Conservation (phyloP, 1,284 basidiomycete genomes). For the Cutaneotrichosporon mucoides region DNA sequence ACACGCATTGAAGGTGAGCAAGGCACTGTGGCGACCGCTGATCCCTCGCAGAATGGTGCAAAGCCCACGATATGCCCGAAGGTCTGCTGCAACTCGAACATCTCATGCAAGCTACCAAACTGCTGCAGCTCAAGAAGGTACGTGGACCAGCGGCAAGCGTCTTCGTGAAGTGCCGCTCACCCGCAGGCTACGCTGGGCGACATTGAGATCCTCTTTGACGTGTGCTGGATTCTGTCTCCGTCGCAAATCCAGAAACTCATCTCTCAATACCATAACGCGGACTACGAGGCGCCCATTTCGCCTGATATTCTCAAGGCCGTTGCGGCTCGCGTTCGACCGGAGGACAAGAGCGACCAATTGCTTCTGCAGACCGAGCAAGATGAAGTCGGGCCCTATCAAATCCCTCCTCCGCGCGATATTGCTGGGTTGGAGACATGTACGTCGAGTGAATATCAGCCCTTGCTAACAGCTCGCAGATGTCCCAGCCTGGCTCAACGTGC, state of each 20-base stretch:
- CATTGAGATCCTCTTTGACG: slow-evolving; percentile 98
- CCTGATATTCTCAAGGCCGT: slow-evolving; percentile 96
- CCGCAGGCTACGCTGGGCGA: slow-evolving; percentile 77
- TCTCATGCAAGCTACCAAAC: slow-evolving; percentile 98
- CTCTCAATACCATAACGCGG: slow-evolving; percentile 96
- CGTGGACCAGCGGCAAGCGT: slow-evolving; percentile 21
- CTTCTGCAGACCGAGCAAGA: slow-evolving; percentile 90
- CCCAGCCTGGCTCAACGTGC: slow-evolving; percentile 39
- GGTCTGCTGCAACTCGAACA: slow-evolving; percentile 96
- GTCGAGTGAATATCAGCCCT: slow-evolving; percentile 11
- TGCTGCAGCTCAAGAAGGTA: slow-evolving; percentile 97
- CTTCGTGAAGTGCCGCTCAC: neutral
- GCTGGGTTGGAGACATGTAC: slow-evolving; percentile 48
- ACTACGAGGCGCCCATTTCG: slow-evolving; percentile 86
- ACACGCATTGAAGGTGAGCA: slow-evolving; percentile 75
- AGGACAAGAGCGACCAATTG: slow-evolving; percentile 92
- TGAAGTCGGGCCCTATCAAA: slow-evolving; percentile 71
- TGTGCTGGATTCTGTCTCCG: slow-evolving; percentile 99
- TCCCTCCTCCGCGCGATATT: slow-evolving; percentile 47
- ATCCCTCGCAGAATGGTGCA: slow-evolving; percentile 63
- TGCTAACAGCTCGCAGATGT: slow-evolving; percentile 27
- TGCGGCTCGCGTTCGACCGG: slow-evolving; percentile 84
- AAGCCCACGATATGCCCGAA: slow-evolving; percentile 98
- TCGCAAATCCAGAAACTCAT: slow-evolving; percentile 99
- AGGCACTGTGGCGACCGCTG: slow-evolving; percentile 52